Percentiles rank a stretch among this genome's conserved stretches.
phyloP scores from a whole-genome alignment of 1,284 basidiomycete genomes.

The Athelia psychrophila region DNA sequence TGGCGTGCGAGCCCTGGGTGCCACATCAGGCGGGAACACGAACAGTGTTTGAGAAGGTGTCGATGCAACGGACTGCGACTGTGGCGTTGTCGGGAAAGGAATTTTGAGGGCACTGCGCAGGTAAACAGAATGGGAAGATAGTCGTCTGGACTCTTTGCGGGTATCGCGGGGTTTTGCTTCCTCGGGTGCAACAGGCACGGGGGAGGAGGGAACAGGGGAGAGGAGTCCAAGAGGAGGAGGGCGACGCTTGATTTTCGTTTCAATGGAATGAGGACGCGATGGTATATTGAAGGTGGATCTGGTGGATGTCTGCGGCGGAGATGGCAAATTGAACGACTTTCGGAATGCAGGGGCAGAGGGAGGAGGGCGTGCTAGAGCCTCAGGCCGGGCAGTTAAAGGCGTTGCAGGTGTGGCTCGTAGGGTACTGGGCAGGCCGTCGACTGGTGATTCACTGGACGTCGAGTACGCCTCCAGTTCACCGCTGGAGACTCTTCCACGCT shows the following conservation, averaged over 20 bases:
- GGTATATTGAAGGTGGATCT: slow-evolving; percentile 48
- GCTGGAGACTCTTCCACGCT: slow-evolving; percentile 31
- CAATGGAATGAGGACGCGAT: slow-evolving; percentile 35
- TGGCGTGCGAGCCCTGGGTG: slow-evolving; percentile 57
- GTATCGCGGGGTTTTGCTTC: slow-evolving; percentile 35
- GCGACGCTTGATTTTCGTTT: slow-evolving; percentile 51
- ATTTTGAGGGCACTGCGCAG: slow-evolving; percentile 25
- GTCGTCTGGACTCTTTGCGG: slow-evolving; percentile 52
- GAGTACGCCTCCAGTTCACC: slow-evolving; percentile 29
- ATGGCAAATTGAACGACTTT: slow-evolving; percentile 20
- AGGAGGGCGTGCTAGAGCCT: slow-evolving; percentile 31
- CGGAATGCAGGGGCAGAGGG: slow-evolving; percentile 50
- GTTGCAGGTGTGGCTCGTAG: slow-evolving; percentile 12
- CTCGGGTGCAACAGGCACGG: slow-evolving; percentile 45
- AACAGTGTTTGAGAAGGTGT: slow-evolving; percentile 74
- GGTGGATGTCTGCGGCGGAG: slow-evolving; percentile 32
- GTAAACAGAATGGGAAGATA: slow-evolving; percentile 51
- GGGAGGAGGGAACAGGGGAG: slow-evolving; percentile 72
- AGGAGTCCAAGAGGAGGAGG: slow-evolving; percentile 51
- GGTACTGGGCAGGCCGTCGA: slow-evolving; percentile 25
- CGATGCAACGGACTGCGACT: slow-evolving; percentile 14
- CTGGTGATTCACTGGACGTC: slow-evolving; percentile 41
- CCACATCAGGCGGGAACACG: slow-evolving; percentile 80
- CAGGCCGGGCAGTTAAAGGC: slow-evolving; percentile 25
- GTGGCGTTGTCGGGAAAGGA: slow-evolving; percentile 12